phyloP scores from a whole-genome alignment of 495 filamentous ascomycete genomes.

The Lophiostoma macrostomum region DNA sequence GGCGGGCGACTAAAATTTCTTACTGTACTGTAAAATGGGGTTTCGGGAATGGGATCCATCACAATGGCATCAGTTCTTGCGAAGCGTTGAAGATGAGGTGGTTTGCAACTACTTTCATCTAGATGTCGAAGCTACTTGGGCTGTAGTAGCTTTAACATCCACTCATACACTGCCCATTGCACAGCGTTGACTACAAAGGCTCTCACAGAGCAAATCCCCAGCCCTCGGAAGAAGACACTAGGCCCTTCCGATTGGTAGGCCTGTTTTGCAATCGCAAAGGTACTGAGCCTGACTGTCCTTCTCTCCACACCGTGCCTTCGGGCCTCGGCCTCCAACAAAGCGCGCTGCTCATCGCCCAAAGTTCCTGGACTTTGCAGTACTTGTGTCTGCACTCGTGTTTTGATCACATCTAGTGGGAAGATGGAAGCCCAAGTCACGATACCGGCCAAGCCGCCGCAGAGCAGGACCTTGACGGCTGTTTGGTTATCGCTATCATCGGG shows the following conservation, averaged over 20 bases:
- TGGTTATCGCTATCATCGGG: constrained; percentile 44
- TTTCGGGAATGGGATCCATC: neutral
- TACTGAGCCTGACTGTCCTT: constrained; percentile 49
- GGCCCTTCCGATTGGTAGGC: constrained; percentile 64
- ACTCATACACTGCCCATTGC: constrained; percentile 86
- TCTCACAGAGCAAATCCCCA: constrained; percentile 72
- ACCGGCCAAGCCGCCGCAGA: constrained; percentile 83
- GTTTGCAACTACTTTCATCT: too few species aligned
- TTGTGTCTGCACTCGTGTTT: constrained; percentile 80
- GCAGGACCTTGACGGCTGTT: constrained; percentile 61
- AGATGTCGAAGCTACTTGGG: too few species aligned
- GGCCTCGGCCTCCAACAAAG: constrained; percentile 7
- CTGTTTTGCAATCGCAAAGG: constrained; percentile 59
- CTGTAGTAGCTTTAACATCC: constrained; percentile 56
- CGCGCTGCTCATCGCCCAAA: neutral
- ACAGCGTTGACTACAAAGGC: constrained; percentile 82
- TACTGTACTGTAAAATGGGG: constrained; percentile 25
- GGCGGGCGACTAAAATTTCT: constrained; percentile 23
- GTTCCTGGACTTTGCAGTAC: neutral
- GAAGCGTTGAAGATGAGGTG: too few species aligned
- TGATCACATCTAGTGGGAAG: constrained; percentile 85
- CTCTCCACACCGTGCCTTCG: neutral
- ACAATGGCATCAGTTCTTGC: constrained; percentile 9
- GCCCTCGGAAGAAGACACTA: constrained; percentile 69
- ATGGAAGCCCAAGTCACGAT: constrained; percentile 81